These are phyloP conservation scores for Trichophyton benhamiae DNA, from an alignment of 2,329 filamentous ascomycete genomes.

Conservation along the genomic window DNA sequence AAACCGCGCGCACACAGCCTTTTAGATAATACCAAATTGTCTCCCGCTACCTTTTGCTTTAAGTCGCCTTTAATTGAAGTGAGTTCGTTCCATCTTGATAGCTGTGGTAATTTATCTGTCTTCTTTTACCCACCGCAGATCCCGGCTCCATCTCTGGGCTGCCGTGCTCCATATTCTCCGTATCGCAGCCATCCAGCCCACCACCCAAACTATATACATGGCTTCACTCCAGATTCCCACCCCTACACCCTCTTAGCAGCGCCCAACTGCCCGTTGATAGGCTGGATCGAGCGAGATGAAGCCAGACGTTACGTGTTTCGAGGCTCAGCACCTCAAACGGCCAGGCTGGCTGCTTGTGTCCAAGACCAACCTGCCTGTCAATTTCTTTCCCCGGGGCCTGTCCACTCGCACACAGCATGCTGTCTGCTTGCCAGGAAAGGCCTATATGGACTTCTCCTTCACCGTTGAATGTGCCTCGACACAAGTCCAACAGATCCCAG, in stretches of 20 bases:
- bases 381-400: background rate
- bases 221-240: background rate
- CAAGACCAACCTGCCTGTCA: background rate
- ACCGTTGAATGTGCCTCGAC: background rate
- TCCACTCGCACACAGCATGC: background rate
- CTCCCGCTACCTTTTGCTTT: background rate
- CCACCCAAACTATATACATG: background rate
- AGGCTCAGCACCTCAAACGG: background rate
- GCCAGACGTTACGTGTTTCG: background rate
- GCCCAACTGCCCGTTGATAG: background rate
- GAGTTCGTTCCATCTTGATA: background rate
- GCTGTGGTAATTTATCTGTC: too few species aligned
- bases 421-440: background rate
- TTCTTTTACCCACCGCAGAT: too few species aligned
- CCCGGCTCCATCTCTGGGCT: too few species aligned
- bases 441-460: background rate
- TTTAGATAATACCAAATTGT: background rate
- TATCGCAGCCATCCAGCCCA: background rate
- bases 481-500: background rate
- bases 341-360: background rate
- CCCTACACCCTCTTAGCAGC: background rate
- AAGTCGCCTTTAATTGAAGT: background rate
- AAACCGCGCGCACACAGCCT: background rate
- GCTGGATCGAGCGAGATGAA: background rate
- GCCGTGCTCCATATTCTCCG: too few species aligned